A percentile compares a stretch with the other conserved stretches of the same genome.
These are phyloP conservation scores for Candida michaelii DNA, from an alignment of 805 yeast species.

Conservation along the genomic window DNA sequence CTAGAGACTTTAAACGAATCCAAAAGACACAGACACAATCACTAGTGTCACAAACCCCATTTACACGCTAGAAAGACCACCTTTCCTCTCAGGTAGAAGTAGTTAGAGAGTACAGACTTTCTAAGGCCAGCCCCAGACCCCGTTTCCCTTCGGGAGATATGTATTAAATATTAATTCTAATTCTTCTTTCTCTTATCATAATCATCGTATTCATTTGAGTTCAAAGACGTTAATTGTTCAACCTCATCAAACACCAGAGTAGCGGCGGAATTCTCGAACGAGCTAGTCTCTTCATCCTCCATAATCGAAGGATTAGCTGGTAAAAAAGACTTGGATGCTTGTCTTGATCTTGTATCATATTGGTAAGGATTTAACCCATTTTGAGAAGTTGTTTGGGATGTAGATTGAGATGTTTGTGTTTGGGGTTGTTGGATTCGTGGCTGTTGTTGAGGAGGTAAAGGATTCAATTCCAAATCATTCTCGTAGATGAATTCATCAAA, in stretches of 20 bases:
- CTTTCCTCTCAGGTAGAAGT: no score
- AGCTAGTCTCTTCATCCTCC: slow-evolving; percentile 21
- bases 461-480: slow-evolving; percentile 12
- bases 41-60: no score
- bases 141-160: no score
- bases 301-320: slow-evolving; percentile 15
- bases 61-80: no score
- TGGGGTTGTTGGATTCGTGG: slow-evolving; percentile 4
- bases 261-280: slow-evolving; percentile 37
- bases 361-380: slow-evolving; percentile 10
- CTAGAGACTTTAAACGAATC: no score
- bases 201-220: slow-evolving; percentile 33
- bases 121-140: no score
- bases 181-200: slow-evolving; percentile 8
- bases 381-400: background rate
- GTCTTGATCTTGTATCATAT: slow-evolving; percentile 27
- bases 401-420: background rate
- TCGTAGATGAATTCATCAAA: slow-evolving; percentile 15
- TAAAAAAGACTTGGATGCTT: slow-evolving; percentile 22
- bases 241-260: slow-evolving; percentile 39
- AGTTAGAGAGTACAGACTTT: no score
- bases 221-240: slow-evolving; percentile 28
- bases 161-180: no score
- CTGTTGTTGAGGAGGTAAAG: background rate
- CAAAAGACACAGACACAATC: no score